Evolutionary conservation across 2,329 filamentous ascomycete species (phyloP), one percentile per base, ranked within the genome.

Genomic region (Pyrenophora seminiperda): DNA sequence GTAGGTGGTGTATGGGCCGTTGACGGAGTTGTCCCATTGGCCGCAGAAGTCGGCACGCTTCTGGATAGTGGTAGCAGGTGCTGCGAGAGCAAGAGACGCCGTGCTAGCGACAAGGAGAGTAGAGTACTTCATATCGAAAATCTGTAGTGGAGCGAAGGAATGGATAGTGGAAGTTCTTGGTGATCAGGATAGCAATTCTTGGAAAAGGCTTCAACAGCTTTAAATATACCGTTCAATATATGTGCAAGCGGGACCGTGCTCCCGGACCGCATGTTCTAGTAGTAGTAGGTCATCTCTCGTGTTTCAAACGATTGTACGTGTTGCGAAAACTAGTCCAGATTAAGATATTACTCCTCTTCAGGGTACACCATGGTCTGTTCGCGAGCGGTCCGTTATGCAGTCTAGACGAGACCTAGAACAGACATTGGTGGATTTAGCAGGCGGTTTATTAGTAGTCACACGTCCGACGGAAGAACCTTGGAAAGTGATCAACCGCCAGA

Each of bases 11-110:
- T 71, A 72, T 5, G 54, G 10, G 7, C 67, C 68, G 1, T 56
- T 63, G 13, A 63, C 56, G 18, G 53, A 18, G 27, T 45, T 62
- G 47, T 66, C 69, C 65, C 66, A 71, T 41, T 71, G 63, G 2
- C 63, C 68, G 43, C 69, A 72, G 48, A 55, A 68, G 53, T 70
- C 67, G 27, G 68, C 65, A 31, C 67, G 64, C 44, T 69, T 68
- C 37, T 70, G 56, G 15, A 70, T 30, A 5, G 59, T 62, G 3
- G 60, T 56, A 5, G 61, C 59, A 5, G 69, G 68, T 7, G 57
- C 62, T 15, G 66, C 69, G n/a, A 68, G 40, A 20, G 63, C 60
- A 4, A 70, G 44, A 14, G 62, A 61, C 43, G 67, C 65, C 41
- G 63, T 64, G 59, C 61, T 62, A 49, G 62, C 62, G 31, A 61